phyloP scores from a whole-genome alignment of 2,329 filamentous ascomycete species.

The Phyllosticta ampelicida region DNA sequence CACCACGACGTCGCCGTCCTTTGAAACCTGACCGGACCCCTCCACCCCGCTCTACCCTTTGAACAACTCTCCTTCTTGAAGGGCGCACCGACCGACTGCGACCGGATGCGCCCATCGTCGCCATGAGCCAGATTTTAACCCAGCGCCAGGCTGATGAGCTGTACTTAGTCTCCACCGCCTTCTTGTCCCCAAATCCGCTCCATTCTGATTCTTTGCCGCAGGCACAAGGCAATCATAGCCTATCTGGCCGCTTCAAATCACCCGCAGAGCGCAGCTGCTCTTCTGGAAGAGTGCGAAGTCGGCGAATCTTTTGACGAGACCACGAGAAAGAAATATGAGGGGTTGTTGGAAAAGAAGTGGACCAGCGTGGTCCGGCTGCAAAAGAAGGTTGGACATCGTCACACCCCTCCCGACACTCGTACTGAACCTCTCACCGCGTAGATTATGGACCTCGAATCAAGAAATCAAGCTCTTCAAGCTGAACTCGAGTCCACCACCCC shows the following conservation, averaged over 20 bases:
- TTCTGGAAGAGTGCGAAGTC: constrained; percentile 68
- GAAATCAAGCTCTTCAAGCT: constrained; percentile 59
- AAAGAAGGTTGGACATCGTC: constrained; percentile 60
- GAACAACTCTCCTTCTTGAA: background rate
- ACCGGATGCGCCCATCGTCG: constrained; percentile 18
- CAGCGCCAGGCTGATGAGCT: constrained; percentile 78
- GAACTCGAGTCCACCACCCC: constrained; percentile 80
- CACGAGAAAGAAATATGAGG: constrained; percentile 89
- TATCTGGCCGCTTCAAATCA: constrained; percentile 70
- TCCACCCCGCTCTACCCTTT: constrained; percentile 2
- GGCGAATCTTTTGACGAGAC: constrained; percentile 64
- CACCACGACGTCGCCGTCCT: constrained; percentile 3
- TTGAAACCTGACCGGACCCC: constrained; percentile 3
- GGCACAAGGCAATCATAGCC: constrained; percentile 87
- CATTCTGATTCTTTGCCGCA: constrained; percentile 28
- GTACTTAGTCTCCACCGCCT: constrained; percentile 42
- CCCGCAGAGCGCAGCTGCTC: constrained; percentile 54
- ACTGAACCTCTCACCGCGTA: constrained; percentile 25
- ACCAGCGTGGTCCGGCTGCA: constrained; percentile 88
- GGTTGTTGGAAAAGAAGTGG: constrained; percentile 95
- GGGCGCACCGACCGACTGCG: constrained; percentile 9
- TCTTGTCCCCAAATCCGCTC: constrained; percentile 5
- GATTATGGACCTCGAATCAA: constrained; percentile 89
- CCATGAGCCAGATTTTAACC: constrained; percentile 67
- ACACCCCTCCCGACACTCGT: background rate